These are phyloP conservation scores for Anaeromyces robustus DNA, from an alignment of 192 early-diverging fungal species.

Conservation along the genomic window DNA sequence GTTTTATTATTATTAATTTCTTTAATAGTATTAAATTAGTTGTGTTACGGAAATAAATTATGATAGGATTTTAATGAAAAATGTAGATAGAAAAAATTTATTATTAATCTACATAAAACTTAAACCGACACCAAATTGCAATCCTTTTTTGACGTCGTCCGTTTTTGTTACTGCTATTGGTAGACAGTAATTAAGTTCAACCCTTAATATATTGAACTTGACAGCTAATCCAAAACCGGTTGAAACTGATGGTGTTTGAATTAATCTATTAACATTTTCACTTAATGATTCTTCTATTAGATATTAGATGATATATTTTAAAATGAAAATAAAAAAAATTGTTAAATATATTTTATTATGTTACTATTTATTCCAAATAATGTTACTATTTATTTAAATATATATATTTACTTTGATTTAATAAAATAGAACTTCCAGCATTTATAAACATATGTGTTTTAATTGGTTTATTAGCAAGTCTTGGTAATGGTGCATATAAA, in stretches of 20 bases:
- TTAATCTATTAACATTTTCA: conserved; percentile 23
- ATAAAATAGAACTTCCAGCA: conserved; percentile 51
- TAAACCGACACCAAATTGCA: conserved; percentile 76
- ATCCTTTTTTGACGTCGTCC: conserved; percentile 44
- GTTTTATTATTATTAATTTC: no score
- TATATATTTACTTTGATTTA: conserved; percentile 22
- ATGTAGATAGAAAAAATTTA: neutral
- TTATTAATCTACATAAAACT: conserved; percentile 45
- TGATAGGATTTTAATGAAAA: no score
- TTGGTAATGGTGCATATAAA: conserved; percentile 68
- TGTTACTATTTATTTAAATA: no score
- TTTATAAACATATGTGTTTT: conserved; percentile 79
- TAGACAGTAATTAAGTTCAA: conserved; percentile 82
- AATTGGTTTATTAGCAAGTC: conserved; percentile 38
- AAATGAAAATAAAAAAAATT: no score
- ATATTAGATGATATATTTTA: no score
- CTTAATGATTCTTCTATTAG: conserved; percentile 10
- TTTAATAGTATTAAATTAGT: no score
- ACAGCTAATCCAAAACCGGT: conserved; percentile 73
- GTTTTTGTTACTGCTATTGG: conserved; percentile 38
- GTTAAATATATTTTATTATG: no score
- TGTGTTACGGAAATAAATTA: no score
- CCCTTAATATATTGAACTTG: conserved; percentile 64
- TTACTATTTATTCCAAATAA: no score
- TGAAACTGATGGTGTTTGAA: conserved; percentile 44